Evolutionary conservation across 768 basidiomycete species (phyloP).

Genomic region (Suillus tomentosus): DNA sequence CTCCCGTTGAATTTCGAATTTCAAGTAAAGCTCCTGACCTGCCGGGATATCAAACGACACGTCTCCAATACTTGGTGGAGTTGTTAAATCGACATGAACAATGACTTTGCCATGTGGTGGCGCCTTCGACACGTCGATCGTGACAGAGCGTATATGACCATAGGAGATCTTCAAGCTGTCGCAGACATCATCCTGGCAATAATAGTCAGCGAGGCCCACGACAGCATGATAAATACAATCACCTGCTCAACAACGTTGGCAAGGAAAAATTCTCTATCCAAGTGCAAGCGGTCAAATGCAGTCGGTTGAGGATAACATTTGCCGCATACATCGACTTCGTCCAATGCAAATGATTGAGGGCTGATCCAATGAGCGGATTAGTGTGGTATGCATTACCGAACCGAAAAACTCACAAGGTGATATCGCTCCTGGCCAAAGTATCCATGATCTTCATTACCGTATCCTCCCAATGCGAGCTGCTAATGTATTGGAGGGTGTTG

Average conservation of each 20-base stretch:
- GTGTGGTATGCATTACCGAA: slow-evolving; percentile 10
- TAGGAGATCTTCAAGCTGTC: slow-evolving; percentile 55
- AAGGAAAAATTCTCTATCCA: slow-evolving; percentile 54
- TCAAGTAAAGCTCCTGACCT: slow-evolving; percentile 29
- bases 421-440: slow-evolving; percentile 45
- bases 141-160: slow-evolving; percentile 29
- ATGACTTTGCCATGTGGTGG: slow-evolving; percentile 20
- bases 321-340: slow-evolving; percentile 41
- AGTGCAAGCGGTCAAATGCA: slow-evolving; percentile 47
- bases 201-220: slow-evolving; percentile 10
- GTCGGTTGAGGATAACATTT: slow-evolving; percentile 36
- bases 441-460: slow-evolving; percentile 50
- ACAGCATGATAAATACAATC: not conserved
- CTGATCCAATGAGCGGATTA: slow-evolving; percentile 32
- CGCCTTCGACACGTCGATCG: slow-evolving; percentile 26
- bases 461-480: slow-evolving; percentile 54
- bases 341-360: slow-evolving; percentile 59
- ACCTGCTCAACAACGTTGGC: slow-evolving; percentile 42
- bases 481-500: slow-evolving; percentile 42
- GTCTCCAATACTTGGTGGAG: slow-evolving; percentile 42
- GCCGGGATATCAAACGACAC: slow-evolving; percentile 24
- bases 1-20: slow-evolving; percentile 40
- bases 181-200: slow-evolving; percentile 44
- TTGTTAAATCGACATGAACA: slow-evolving; percentile 35
- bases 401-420: slow-evolving; percentile 46